A percentile compares a stretch with the other conserved stretches of the same genome.
phyloP scores from a whole-genome alignment of 257 asterid genomes.

The Rhazya stricta region DNA sequence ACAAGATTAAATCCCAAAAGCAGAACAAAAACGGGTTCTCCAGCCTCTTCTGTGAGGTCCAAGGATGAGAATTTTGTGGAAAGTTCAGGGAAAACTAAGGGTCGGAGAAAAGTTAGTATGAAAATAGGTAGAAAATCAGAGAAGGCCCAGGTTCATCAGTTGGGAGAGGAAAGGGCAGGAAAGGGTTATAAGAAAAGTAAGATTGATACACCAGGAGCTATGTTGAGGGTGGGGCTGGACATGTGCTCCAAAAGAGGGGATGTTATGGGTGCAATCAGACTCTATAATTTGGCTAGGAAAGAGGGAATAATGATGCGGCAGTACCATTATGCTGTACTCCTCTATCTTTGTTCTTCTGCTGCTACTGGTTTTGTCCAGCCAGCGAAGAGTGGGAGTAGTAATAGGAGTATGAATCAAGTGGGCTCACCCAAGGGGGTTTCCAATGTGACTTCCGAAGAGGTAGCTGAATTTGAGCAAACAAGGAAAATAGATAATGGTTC shows the following conservation, averaged over 20 bases:
- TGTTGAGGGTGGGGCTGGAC: slow-evolving; percentile 59
- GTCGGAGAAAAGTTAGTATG: slow-evolving; percentile 13
- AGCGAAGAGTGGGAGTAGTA: slow-evolving; percentile 65
- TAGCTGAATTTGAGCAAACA: slow-evolving; percentile 22
- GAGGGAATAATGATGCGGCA: slow-evolving; percentile 50
- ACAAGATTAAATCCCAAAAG: slow-evolving; percentile 24
- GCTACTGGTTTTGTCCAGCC: slow-evolving; percentile 79
- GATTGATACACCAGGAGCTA: slow-evolving; percentile 32
- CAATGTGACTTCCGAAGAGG: slow-evolving; percentile 21
- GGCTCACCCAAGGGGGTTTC: slow-evolving; percentile 28
- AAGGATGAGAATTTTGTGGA: slow-evolving; percentile 23
- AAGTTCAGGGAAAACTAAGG: slow-evolving; percentile 12
- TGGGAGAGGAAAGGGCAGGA: slow-evolving; percentile 27
- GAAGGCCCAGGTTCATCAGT: slow-evolving; percentile 12
- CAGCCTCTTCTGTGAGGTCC: slow-evolving; percentile 24
- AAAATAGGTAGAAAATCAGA: slow-evolving; percentile 8
- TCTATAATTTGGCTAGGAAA: slow-evolving; percentile 55
- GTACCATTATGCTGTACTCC: slow-evolving; percentile 73
- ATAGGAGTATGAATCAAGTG: slow-evolving; percentile 39
- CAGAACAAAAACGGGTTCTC: slow-evolving; percentile 27
- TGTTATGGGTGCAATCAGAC: slow-evolving; percentile 53
- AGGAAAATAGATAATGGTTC: slow-evolving; percentile 17
- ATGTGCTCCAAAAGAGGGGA: slow-evolving; percentile 80
- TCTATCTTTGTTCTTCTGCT: slow-evolving; percentile 87
- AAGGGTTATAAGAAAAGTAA: slow-evolving; percentile 41